Percentiles rank a stretch among this genome's conserved stretches.
Evolutionary conservation across 78 protist species (phyloP).

Genomic region (Blattamonas nauphoetae): DNA sequence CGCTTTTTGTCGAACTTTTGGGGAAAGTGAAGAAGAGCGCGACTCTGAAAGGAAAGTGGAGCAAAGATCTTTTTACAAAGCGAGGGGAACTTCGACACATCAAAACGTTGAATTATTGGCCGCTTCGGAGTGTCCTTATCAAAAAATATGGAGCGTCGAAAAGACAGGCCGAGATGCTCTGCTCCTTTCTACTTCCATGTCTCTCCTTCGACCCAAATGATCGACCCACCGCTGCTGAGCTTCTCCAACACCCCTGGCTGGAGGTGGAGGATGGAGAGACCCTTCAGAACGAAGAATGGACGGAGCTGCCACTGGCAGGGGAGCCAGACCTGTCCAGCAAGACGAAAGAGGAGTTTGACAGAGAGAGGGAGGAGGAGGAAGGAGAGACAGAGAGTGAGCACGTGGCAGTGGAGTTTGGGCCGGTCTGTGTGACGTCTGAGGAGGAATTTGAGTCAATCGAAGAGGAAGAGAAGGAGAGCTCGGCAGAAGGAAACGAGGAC

Average conservation of each 20-base stretch:
- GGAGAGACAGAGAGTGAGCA: neutral
- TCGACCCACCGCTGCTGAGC: slow-evolving; percentile 65
- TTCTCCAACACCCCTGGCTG: slow-evolving; percentile 24
- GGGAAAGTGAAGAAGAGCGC: slow-evolving; percentile 50
- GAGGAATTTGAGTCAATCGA: neutral
- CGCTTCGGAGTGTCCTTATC: slow-evolving; percentile 44
- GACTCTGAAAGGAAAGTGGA: neutral
- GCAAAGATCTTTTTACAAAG: slow-evolving; percentile 37
- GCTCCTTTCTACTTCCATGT: slow-evolving; percentile 49
- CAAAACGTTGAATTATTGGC: slow-evolving; percentile 50
- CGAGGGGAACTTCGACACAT: slow-evolving; percentile 68
- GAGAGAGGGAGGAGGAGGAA: neutral
- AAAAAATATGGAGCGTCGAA: slow-evolving; percentile 53
- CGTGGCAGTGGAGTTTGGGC: neutral
- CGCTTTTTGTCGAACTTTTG: slow-evolving; percentile 62
- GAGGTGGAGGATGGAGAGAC: neutral
- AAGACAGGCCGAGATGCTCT: slow-evolving; percentile 43
- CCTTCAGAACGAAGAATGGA: neutral
- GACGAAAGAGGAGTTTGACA: neutral
- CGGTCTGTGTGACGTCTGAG: neutral
- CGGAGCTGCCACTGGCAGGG: neutral
- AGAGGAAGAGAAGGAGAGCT: neutral
- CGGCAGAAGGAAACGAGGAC: neutral
- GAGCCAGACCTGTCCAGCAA: neutral
- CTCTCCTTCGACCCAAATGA: slow-evolving; percentile 51